Percentiles rank a stretch among this genome's conserved stretches.
Evolutionary conservation across 768 basidiomycete species (phyloP).

Genomic region (Collybia nuda): DNA sequence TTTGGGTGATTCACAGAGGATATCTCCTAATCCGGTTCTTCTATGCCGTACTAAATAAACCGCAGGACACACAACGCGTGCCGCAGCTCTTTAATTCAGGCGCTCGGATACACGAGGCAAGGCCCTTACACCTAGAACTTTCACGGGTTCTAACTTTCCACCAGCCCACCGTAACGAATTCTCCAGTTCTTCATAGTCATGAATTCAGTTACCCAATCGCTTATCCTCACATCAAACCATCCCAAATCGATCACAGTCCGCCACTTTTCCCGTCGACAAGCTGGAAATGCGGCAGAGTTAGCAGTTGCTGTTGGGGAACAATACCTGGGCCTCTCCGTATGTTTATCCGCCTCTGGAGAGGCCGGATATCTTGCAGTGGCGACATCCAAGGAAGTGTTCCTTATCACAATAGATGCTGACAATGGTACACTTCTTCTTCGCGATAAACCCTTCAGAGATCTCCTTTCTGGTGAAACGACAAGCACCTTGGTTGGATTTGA

Average conservation of each 20-base stretch:
- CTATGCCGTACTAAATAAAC: too few relatives aligned
- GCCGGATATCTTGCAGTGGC: slow-evolving; percentile 12
- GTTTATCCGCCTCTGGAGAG: slow-evolving; percentile 2
- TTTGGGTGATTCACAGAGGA: too few relatives aligned
- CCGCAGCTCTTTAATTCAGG: too few relatives aligned
- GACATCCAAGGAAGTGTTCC: slow-evolving; percentile 7
- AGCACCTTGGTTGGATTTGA: slow-evolving; percentile 31
- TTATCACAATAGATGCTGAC: slow-evolving; percentile 4
- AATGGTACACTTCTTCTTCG: neutral
- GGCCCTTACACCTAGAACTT: too few relatives aligned
- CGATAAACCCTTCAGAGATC: slow-evolving; percentile 12
- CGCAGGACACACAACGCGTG: too few relatives aligned
- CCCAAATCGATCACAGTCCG: slow-evolving; percentile 5
- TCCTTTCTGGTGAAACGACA: slow-evolving; percentile 13
- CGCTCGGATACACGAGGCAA: too few relatives aligned
- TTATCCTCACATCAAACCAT: neutral
- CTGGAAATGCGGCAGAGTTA: slow-evolving; percentile 8
- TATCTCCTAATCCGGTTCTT: too few relatives aligned
- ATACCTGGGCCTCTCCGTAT: slow-evolving; percentile 10
- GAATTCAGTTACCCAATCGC: neutral
- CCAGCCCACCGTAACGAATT: neutral
- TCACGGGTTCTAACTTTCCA: too few relatives aligned
- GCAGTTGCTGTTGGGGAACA: neutral
- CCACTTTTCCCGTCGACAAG: slow-evolving; percentile 10
- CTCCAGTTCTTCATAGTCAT: neutral